Percentiles rank a stretch among this genome's conserved stretches.
Evolutionary conservation across 129 eudicot species (phyloP).

Genomic region (Flaveria sonorensis): DNA sequence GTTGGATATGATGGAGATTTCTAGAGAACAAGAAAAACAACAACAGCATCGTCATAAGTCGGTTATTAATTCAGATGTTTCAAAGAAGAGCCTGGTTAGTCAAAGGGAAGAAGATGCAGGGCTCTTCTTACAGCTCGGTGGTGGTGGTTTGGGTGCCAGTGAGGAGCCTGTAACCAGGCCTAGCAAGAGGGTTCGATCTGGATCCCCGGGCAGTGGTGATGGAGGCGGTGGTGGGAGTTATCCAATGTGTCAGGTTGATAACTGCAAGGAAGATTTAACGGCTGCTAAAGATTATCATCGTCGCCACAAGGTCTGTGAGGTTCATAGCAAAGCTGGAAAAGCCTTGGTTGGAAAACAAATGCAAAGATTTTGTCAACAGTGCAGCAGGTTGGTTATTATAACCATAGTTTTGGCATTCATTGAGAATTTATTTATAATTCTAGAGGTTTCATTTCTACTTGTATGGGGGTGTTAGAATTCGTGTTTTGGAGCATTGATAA

Average conservation of each 20-base stretch:
- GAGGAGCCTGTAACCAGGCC: slow-evolving; percentile 74
- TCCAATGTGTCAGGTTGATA: slow-evolving; percentile 91
- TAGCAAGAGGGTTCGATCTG: slow-evolving; percentile 71
- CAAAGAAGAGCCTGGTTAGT: slow-evolving; percentile 26
- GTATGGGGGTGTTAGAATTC: no score
- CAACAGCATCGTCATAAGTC: slow-evolving; percentile 14
- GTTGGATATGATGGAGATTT: slow-evolving; percentile 36
- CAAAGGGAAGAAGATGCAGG: slow-evolving; percentile 46
- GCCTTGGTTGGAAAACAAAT: slow-evolving; percentile 88
- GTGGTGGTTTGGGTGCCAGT: slow-evolving; percentile 28
- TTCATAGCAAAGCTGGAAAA: slow-evolving; percentile 77
- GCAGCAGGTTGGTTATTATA: slow-evolving; percentile 70
- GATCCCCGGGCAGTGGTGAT: slow-evolving; percentile 62
- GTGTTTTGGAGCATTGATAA: no score
- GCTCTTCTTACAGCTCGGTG: slow-evolving; percentile 54
- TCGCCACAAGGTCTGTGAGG: slow-evolving; percentile 92
- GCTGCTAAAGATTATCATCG: slow-evolving; percentile 87
- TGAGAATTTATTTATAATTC: not conserved
- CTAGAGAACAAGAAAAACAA: slow-evolving; percentile 23
- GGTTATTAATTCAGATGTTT: slow-evolving; percentile 25
- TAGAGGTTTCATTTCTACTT: no score
- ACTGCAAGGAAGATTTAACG: slow-evolving; percentile 82
- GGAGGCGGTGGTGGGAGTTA: slow-evolving; percentile 44
- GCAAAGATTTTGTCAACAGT: slow-evolving; percentile 97
- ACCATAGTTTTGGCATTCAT: not conserved